Base-by-base conservation (phyloP, 371 early-diverging fungal species). In the Lichtheimia ornata region DNA sequence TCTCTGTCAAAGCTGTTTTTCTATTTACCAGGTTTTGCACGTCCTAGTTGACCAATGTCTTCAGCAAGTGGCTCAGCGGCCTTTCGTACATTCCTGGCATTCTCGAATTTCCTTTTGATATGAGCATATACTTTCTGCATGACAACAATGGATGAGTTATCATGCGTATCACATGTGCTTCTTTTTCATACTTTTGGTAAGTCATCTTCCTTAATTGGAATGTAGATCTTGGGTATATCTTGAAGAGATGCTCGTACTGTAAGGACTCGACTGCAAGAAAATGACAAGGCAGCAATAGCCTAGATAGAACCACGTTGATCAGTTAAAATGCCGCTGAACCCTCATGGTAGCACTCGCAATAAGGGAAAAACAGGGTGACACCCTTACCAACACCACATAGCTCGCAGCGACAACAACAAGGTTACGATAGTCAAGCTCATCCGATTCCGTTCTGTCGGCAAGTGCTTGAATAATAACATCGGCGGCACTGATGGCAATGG, bases 191-290 rank as follows among this genome's bases (percentile, higher is more conserved):
- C 90, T 64, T 81, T 82, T 15, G 89, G 89, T 41, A 89, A 56
- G 64, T 91, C 88, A 25, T 80, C 79, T 22, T 74, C 69, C 56
- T 84, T 83, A 57, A 88, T 88, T 13, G 89, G 88, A 57, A 89
- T 77, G 64, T 86, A 85, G 0, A 84, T 63, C 61, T 89, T 88
- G n/a, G 91, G 91, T 43, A 89, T 89, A 50, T 84, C 84, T 55
- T 79, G 77, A 13, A 88, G 62, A 4, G 87, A 81, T 6, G 78
- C 50, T 54, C 84, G 74, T 14, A 84, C 82, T 5, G 85, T 78
- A 9, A 89, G 58, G 53, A 84, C 67, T 15, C 87, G 81, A 58
- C 83, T 83, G 53, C 84, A 85, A 12, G 81, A 77, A 62, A 83
- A 82, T 6, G 83, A 66, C 6, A 84, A 66, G 9, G 84, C 56